Percentiles rank a stretch among this genome's conserved stretches.
Evolutionary conservation across 768 basidiomycete species (phyloP).

Genomic region (Fistulinella prunicolor): DNA sequence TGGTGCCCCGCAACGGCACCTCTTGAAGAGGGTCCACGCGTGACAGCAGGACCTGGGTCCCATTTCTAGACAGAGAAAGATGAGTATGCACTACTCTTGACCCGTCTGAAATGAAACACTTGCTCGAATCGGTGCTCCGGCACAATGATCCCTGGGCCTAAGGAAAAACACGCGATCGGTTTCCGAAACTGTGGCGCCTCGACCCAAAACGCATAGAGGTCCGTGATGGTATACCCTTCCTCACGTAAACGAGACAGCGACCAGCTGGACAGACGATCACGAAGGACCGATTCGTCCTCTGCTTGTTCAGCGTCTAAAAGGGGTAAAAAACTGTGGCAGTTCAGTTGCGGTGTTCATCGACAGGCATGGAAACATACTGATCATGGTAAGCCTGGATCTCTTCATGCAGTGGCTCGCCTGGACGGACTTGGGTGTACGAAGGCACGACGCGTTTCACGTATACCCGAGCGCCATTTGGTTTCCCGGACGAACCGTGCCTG

Average conservation of each 20-base stretch:
- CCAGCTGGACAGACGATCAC: slow-evolving; percentile 69
- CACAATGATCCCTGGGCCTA: slow-evolving; percentile 61
- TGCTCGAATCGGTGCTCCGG: slow-evolving; percentile 73
- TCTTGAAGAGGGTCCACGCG: slow-evolving; percentile 61
- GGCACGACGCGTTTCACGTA: slow-evolving; percentile 41
- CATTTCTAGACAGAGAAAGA: slow-evolving; percentile 48
- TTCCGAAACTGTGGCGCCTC: slow-evolving; percentile 60
- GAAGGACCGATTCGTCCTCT: slow-evolving; percentile 57
- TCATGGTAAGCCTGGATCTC: slow-evolving; percentile 53
- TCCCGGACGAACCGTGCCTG: slow-evolving; percentile 13
- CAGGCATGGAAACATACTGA: slow-evolving; percentile 38
- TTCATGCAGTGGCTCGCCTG: slow-evolving; percentile 43
- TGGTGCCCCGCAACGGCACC: slow-evolving; percentile 49
- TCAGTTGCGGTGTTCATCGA: background rate
- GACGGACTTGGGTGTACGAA: slow-evolving; percentile 29
- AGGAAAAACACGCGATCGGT: slow-evolving; percentile 61
- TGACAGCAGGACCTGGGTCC: slow-evolving; percentile 65
- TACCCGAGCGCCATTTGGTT: slow-evolving; percentile 14
- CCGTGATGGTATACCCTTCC: slow-evolving; percentile 74
- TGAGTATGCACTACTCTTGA: background rate
- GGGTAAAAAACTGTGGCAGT: slow-evolving; percentile 42
- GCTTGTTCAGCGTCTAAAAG: slow-evolving; percentile 57
- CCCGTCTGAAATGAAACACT: slow-evolving; percentile 21
- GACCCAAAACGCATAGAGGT: slow-evolving; percentile 66
- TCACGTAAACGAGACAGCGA: slow-evolving; percentile 51